Evolutionary conservation across 1,284 basidiomycete species (phyloP), one percentile per base, ranked within the genome.

Genomic region (Mycena citricolor): DNA sequence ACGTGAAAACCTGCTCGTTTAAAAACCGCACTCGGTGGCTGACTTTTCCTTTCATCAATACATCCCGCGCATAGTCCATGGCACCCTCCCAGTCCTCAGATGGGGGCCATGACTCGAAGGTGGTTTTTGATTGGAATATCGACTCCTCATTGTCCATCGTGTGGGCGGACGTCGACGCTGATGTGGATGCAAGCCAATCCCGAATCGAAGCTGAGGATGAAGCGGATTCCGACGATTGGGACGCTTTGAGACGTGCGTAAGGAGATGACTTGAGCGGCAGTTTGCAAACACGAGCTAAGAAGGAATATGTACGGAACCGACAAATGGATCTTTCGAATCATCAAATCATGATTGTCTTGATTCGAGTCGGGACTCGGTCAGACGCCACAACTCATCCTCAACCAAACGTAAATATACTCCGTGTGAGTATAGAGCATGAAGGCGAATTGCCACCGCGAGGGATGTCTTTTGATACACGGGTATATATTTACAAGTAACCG

Each of bases 1-100:
- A 58, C 39, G 76, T 70, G 26, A 79, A 54, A 32, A 89, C 54
- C 46, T 84, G 79, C 21, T 84, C 81, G 37, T 70, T 68, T 24
- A 89, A 60, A 55, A 88, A 87, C 17, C 67, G 63, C n/a, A 74
- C 63, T 19, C 86, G 69, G 20, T 52, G 39, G 34, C 42, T 41
- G 47, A 49, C 47, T 19, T 41, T 52, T 28, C 47, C 47, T 25
- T 49, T 49, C 3, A 52, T 39, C 5, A 52, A 26, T 14, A 49
- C 38, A 22, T 49, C 44, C 33, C 37, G 51, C 5, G 51, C 51
- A 13, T 49, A 32, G 12, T 38, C 36, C 47, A 52, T 52, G 13
- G 51, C 51, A 19, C 40, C 39, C 30, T 46, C 51, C 51, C 51
- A 52, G 8, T 16, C 23, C 10, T 49, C 47, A 7, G 47, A 35